phyloP scores from a whole-genome alignment of 2,329 filamentous ascomycete species.

The Colletotrichum sp. region DNA sequence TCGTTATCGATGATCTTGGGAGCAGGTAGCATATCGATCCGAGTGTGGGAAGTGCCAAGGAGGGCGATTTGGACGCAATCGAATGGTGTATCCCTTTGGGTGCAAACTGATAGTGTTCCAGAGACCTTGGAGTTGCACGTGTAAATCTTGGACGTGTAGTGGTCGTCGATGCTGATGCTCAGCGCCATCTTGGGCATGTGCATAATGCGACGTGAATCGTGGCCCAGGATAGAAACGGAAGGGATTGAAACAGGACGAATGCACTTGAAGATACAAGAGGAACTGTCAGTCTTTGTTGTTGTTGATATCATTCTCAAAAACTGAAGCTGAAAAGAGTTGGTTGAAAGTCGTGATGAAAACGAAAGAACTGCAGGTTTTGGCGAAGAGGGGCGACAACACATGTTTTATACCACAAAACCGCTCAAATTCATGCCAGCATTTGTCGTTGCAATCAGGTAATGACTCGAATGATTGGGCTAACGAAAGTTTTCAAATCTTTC shows the following conservation, averaged over 20 bases:
- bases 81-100: constrained; percentile 51
- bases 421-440: not conserved
- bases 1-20: constrained; percentile 54
- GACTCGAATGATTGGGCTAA: not conserved
- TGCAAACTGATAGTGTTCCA: constrained; percentile 51
- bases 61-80: constrained; percentile 58
- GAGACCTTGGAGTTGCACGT: constrained; percentile 55
- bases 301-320: not conserved
- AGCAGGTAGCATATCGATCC: constrained; percentile 54
- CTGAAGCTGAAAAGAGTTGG: not conserved
- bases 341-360: not conserved
- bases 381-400: not conserved
- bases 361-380: not conserved
- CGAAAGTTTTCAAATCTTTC: not conserved
- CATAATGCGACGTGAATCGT: constrained; percentile 25
- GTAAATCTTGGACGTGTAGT: constrained; percentile 61
- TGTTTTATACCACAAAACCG: not conserved
- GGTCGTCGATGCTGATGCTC: constrained; percentile 54
- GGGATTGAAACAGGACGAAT: not conserved
- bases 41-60: constrained; percentile 53
- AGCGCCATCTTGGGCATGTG: constrained; percentile 34
- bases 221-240: not conserved
- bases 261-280: not conserved
- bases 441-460: not conserved
- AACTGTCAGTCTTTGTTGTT: not conserved